Base-by-base conservation (phyloP, 192 early-diverging fungal species). In the Phycomyces nitens region DNA sequence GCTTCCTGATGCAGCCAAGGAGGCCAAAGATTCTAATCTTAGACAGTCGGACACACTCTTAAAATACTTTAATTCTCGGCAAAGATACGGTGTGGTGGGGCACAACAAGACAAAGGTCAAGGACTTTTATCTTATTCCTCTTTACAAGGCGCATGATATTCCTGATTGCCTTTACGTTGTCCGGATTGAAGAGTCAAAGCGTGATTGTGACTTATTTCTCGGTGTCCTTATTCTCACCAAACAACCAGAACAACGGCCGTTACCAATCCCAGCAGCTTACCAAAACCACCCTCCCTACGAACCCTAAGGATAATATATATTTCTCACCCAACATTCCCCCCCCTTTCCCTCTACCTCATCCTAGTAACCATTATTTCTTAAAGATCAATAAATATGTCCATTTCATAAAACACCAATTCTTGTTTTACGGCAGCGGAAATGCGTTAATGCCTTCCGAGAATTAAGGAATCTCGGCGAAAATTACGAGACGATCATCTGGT, bases 71-170 rank as follows among this genome's bases (percentile, higher is more conserved):
- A 61, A 76, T n/a, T 69, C 70, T 12, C 76, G 81, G 52, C 52
- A 73, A 14, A 76, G 89, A n/a, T 83, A 79, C 68, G 90, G 86
- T 5, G 89, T 90, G 0, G 79, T 92, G 10, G 86, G 80, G n/a
- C 77, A 86, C 41, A 76, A 78, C 53, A 84, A 81, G 26, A 75
- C 83, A 14, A 76, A 66, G 41, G 82, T 91, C 20, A 91, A 89
- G 66, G 90, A 92, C 53, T 83, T 92, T 82, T 92, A 92, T 64
- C 24, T 92, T 34, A 69, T 91, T 6, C 89, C 90, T 34, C 58
- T 92, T 8, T 64, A 61, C 26, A 65, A 70, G 15, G 74, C 74
- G 8, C 83, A 84, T 6, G 55, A 73, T 27, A 58, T 90, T 12
- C 88, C 88, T 8, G 56, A 64, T 41, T 89, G 80, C 68, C 59